phyloP scores from a whole-genome alignment of 768 basidiomycete genomes.

The Porpolomopsis calyptriformis region DNA sequence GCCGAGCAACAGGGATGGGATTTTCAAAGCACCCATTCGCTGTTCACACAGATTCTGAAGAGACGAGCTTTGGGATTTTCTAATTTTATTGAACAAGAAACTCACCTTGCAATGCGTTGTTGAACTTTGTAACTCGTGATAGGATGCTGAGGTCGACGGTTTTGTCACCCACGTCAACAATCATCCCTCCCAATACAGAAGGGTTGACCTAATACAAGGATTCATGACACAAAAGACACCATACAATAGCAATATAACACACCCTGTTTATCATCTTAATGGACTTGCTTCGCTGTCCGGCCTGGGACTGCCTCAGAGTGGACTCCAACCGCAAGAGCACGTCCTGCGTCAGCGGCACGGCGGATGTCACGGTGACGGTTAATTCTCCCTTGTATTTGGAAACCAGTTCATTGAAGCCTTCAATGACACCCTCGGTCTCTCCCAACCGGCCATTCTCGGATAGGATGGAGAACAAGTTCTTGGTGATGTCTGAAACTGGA shows the following conservation, averaged over 20 bases:
- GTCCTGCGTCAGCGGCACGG: conserved; percentile 68
- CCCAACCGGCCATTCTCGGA: conserved; percentile 87
- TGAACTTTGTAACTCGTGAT: conserved; percentile 90
- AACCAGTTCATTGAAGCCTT: conserved; percentile 85
- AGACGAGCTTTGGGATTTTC: conserved; percentile 3
- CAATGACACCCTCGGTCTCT: conserved; percentile 78
- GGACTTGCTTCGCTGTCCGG: conserved; percentile 77
- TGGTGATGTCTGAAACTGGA: conserved; percentile 73
- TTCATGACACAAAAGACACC: no score
- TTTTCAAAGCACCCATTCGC: no score
- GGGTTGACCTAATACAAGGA: conserved; percentile 65
- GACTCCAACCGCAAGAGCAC: conserved; percentile 70
- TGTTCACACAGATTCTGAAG: conserved; percentile 32
- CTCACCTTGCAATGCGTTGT: conserved; percentile 77
- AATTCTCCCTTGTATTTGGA: conserved; percentile 87
- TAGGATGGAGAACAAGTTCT: conserved; percentile 83
- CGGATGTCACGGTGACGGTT: conserved; percentile 85
- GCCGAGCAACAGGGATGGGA: no score
- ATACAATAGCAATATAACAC: conserved; percentile 17
- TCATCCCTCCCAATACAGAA: conserved; percentile 79
- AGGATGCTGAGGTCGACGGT: conserved; percentile 93
- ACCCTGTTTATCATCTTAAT: conserved; percentile 91
- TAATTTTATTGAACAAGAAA: conserved; percentile 10
- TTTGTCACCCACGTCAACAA: conserved; percentile 98
- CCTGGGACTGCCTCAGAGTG: conserved; percentile 74